Base-by-base conservation (phyloP, 2,329 filamentous ascomycete species). In the Colletotrichum cordylinicola region DNA sequence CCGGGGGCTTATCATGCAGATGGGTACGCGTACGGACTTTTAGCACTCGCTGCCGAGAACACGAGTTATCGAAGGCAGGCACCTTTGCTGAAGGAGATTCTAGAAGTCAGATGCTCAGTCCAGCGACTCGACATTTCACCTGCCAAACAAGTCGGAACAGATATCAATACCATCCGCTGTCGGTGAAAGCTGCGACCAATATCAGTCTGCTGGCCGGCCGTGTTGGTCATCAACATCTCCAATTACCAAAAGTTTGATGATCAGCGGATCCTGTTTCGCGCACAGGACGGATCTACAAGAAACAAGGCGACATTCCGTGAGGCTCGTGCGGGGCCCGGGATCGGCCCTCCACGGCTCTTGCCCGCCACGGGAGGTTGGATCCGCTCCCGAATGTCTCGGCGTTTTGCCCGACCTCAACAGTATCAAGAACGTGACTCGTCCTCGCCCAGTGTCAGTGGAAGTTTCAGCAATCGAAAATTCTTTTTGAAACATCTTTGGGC, bases 231-330 rank as follows among this genome's bases (percentile, higher is more conserved):
- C 60, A 10, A 10, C 8, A 8, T 37, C 35, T 64, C 9, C 61
- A 24, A 29, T 64, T 37, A 9, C 4, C 18, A 43, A 35, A 31
- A 43, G 70, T 65, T 73, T 75, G 73, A 68, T 71, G 29, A 37
- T 39, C 70, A 35, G 16, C 73, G 29, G 7, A 60, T 68, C n/a
- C 43, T 18, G 73, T 73, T 68, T 73, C 64, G 70, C n/a, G 64
- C 70, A 73, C 29, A 58, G 70, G 33, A 71, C 35, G 8, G 70
- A 75, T 73, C 69, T 75, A 21, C 69, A 48, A 48, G 73, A 58
- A 72, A 73, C 60, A 15, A 69, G 33, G 31, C 70, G 43, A 31
- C 55, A 33, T n/a, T 15, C 67, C 58, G 37, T n/a, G 43, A 65
- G 64, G 64, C 70, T 65, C 70, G 64, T 65, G 73, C 70, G 69